phyloP scores from a whole-genome alignment of 106 monocot genomes.

The Phalaenopsis equestris region DNA sequence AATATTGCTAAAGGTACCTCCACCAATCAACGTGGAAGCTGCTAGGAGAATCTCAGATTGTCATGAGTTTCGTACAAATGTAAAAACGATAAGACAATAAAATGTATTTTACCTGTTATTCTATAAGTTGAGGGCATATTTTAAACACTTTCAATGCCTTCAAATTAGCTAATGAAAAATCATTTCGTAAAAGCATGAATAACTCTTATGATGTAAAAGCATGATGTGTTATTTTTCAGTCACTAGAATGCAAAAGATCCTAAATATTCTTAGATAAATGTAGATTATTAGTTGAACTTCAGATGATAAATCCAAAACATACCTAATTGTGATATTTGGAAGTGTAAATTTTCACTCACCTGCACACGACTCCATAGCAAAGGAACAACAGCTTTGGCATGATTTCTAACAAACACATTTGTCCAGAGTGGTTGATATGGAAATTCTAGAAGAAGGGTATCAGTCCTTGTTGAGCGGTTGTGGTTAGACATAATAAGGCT shows the following conservation, averaged over 20 bases:
- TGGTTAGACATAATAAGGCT: conserved; percentile 85
- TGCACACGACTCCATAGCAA: conserved; percentile 97
- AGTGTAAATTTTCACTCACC: conserved; percentile 19
- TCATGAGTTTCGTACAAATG: too few relatives aligned
- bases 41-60: too few relatives aligned
- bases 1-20: too few relatives aligned
- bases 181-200: not conserved
- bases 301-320: not conserved
- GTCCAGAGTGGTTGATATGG: conserved; percentile 94
- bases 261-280: not conserved
- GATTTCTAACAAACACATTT: conserved; percentile 85
- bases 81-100: not conserved
- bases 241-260: not conserved
- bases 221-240: not conserved
- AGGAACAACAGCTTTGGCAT: conserved; percentile 91
- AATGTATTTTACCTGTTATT: not conserved
- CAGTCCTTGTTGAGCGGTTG: conserved; percentile 79
- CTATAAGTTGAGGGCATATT: not conserved
- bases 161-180: not conserved
- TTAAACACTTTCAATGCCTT: not conserved
- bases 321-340: not conserved
- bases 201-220: not conserved
- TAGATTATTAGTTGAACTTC: not conserved
- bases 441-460: conserved; percentile 93
- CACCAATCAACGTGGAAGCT: too few relatives aligned